phyloP scores from a whole-genome alignment of 129 eudicot species.

The Cynara cardunculus region DNA sequence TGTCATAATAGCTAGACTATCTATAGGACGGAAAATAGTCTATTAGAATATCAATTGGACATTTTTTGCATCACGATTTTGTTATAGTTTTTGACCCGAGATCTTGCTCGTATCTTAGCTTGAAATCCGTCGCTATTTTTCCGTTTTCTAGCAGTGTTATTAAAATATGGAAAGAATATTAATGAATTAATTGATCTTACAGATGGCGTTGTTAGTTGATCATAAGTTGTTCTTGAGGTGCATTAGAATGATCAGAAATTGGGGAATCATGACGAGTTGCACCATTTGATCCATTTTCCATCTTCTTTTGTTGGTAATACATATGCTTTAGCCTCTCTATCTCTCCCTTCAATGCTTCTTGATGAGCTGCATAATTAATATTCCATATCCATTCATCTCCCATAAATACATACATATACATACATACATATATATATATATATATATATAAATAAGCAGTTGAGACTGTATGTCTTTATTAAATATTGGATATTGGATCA shows the following conservation, averaged over 20 bases:
- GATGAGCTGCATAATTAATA: conserved; percentile 82
- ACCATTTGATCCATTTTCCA: conserved; percentile 40
- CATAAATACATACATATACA: not conserved
- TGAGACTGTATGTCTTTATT: conserved; percentile 23
- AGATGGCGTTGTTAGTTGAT: conserved; percentile 23
- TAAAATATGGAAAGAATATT: no score
- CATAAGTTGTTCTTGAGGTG: conserved; percentile 37
- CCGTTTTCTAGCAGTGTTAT: no score
- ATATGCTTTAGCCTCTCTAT: conserved; percentile 88
- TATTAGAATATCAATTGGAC: no score
- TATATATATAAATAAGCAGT: not conserved
- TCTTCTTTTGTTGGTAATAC: conserved; percentile 68
- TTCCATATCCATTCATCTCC: not conserved
- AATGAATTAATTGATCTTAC: conserved; percentile 6
- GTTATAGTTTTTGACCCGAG: no score
- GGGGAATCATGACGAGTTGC: conserved; percentile 12
- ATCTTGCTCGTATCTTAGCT: no score
- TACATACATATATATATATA: not conserved
- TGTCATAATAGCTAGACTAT: no score
- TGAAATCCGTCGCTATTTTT: no score
- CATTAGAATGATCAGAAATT: conserved; percentile 27
- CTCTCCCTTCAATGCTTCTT: conserved; percentile 93
- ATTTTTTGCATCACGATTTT: no score
- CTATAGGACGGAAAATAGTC: no score
- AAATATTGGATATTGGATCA: conserved; percentile 31